These are phyloP conservation scores for Leccinellum rugosiceps DNA, from an alignment of 768 basidiomycete genomes.

Conservation along the genomic window DNA sequence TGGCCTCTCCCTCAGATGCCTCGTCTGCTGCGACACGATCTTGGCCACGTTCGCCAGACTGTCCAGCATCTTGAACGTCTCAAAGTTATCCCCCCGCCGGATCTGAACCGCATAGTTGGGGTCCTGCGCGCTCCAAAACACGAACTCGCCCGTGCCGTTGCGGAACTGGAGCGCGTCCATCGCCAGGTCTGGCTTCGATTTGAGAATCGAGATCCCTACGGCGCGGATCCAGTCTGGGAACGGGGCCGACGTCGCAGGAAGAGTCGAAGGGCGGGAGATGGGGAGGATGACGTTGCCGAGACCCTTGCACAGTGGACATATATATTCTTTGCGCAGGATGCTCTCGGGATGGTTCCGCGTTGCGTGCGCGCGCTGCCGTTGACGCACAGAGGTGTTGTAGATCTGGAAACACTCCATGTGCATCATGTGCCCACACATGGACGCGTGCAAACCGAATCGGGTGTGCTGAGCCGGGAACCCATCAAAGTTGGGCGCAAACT, in stretches of 20 bases:
- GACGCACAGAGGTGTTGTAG: constrained; percentile 82
- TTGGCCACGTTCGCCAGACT: constrained; percentile 78
- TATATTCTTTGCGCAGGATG: constrained; percentile 90
- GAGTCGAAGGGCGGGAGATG: constrained; percentile 51
- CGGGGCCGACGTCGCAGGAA: constrained; percentile 46
- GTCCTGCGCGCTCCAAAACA: constrained; percentile 86
- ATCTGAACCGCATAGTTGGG: constrained; percentile 58
- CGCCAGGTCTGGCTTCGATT: constrained; percentile 70
- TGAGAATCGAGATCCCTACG: constrained; percentile 85
- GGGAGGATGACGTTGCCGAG: constrained; percentile 93
- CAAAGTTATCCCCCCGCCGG: constrained; percentile 51
- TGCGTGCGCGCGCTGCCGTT: constrained; percentile 83
- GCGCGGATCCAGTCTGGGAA: constrained; percentile 90
- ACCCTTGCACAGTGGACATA: constrained; percentile 96
- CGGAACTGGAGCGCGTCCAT: constrained; percentile 72
- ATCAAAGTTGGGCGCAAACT: constrained; percentile 64
- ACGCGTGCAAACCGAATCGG: constrained; percentile 81
- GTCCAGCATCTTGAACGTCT: constrained; percentile 79
- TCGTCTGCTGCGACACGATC: constrained; percentile 79
- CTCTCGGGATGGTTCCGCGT: constrained; percentile 93
- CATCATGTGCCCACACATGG: constrained; percentile 96
- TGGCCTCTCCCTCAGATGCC: constrained; percentile 73
- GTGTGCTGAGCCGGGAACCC: constrained; percentile 69
- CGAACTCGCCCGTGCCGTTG: constrained; percentile 84
- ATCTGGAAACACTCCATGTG: constrained; percentile 92